Conservation (phyloP, 805 yeast species). For the Schizosaccharomyces japonicus region DNA sequence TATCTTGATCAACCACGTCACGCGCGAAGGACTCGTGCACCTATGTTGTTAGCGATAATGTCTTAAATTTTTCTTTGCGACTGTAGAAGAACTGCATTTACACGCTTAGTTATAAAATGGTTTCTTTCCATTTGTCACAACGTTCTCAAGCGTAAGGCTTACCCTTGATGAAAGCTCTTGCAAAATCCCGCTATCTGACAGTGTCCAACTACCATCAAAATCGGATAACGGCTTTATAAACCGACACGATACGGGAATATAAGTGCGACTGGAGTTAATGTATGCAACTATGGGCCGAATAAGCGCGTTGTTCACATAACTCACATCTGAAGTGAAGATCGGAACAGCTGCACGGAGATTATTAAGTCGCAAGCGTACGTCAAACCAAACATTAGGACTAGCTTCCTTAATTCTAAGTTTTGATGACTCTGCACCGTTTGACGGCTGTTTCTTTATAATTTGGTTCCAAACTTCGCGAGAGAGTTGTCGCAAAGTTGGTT, state of each 20-base stretch:
- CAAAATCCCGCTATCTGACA: constrained; percentile 75
- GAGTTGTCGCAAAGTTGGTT: constrained; percentile 20
- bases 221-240: constrained; percentile 58
- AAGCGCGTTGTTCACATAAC: constrained; percentile 78
- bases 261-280: constrained; percentile 71
- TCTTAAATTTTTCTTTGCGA: background rate
- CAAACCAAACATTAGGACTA: constrained; percentile 22
- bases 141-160: background rate
- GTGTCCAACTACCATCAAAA: constrained; percentile 91
- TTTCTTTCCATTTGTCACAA: too few relatives aligned
- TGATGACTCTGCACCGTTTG: background rate
- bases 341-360: constrained; percentile 82
- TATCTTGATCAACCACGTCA: constrained; percentile 72
- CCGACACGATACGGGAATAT: constrained; percentile 65
- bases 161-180: constrained; percentile 41
- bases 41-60: constrained; percentile 23
- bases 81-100: background rate
- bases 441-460: background rate
- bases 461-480: too few relatives aligned
- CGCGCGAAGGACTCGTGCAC: constrained; percentile 77
- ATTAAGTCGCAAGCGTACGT: constrained; percentile 53
- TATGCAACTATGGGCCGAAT: constrained; percentile 89
- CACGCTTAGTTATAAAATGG: too few relatives aligned
- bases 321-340: constrained; percentile 58
- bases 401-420: background rate